Base-by-base conservation (phyloP, 441 rosid species). In the Dalechampia spathulata region DNA sequence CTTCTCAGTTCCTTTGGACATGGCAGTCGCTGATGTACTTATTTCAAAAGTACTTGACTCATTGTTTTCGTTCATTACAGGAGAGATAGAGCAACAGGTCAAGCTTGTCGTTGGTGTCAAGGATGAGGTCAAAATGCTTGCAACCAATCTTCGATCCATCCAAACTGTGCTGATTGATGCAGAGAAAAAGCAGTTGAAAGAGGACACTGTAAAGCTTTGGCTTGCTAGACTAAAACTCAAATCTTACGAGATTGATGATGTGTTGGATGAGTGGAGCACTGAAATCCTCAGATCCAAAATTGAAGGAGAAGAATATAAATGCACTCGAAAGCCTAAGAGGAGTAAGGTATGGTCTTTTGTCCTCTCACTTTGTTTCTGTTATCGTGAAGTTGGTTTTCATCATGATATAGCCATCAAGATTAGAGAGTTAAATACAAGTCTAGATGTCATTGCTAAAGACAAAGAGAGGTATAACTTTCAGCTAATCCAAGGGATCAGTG, bases 321-420 rank as follows among this genome's bases (percentile, higher is more conserved):
- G n/a, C 25, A 17, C 20, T 44, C 1, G 13, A 6, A 20, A 12
- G 51, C 50, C 45, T 3, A 39, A 39, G 15, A 23, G 21, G 34
- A 52, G 39, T 28, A 52, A 66, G 67, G 61, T 61, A 55, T 20
- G 48, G 30, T 30, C 52, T 20, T 44, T 36, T 11, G 2, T 27
- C 39, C 23, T 25, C 2, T 48, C 57, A 25, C 44, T 21, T 38
- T 64, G 49, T 51, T 49, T 44, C 12, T 51, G 25, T 19, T 51
- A 0, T 51, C 41, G 2, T 32, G 38, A 32, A 17, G 25, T 19
- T 34, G 55, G 23, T 32, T 17, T 12, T 1, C 41, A 26, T 14
- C 55, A 19, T 11, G 38, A 49, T 11, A 42, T 56, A 26, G 68
- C 57, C 23, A 6, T 5, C 17, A 64, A 51, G 38, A 64, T 55